Evolutionary conservation across 352 stramenopile genomes (phyloP).

Genomic region (Elongisporangium undulatum): DNA sequence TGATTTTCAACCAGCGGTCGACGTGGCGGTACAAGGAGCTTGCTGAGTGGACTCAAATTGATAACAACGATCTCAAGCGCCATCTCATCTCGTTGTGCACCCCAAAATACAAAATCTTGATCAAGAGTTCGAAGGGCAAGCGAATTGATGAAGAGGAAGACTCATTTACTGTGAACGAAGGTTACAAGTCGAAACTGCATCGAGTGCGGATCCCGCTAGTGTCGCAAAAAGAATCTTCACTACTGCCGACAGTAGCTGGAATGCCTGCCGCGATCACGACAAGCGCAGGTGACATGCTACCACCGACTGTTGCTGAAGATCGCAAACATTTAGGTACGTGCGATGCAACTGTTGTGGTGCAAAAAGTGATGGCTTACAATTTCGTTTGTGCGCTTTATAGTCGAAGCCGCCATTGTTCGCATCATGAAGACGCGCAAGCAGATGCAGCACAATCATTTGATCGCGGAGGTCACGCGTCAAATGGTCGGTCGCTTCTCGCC

Average conservation of each 20-base stretch:
- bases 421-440: slow-evolving; percentile 96
- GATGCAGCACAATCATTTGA: slow-evolving; percentile 90
- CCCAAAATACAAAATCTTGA: slow-evolving; percentile 96
- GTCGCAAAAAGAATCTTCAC: slow-evolving; percentile 76
- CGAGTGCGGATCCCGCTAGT: slow-evolving; percentile 82
- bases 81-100: slow-evolving; percentile 98
- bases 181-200: slow-evolving; percentile 94
- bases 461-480: slow-evolving; percentile 87
- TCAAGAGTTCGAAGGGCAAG: slow-evolving; percentile 97
- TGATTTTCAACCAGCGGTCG: slow-evolving; percentile 94
- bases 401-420: slow-evolving; percentile 92
- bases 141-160: slow-evolving; percentile 94
- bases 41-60: slow-evolving; percentile 86
- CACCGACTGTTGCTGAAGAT: slow-evolving; percentile 93
- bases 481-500: slow-evolving; percentile 92
- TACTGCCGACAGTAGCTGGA: slow-evolving; percentile 30
- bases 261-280: slow-evolving; percentile 12
- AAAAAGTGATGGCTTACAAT: slow-evolving; percentile 1
- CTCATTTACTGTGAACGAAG: slow-evolving; percentile 92
- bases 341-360: not conserved
- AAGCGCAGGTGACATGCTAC: slow-evolving; percentile 51
- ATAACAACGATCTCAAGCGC: slow-evolving; percentile 83
- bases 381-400: slow-evolving; percentile 9
- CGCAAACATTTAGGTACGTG: slow-evolving; percentile 88
- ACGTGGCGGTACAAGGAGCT: slow-evolving; percentile 88